A percentile compares a stretch with the other conserved stretches of the same genome.
These are phyloP conservation scores for Crithidia fasciculata DNA, from an alignment of 208 protist genomes.

Conservation along the genomic window DNA sequence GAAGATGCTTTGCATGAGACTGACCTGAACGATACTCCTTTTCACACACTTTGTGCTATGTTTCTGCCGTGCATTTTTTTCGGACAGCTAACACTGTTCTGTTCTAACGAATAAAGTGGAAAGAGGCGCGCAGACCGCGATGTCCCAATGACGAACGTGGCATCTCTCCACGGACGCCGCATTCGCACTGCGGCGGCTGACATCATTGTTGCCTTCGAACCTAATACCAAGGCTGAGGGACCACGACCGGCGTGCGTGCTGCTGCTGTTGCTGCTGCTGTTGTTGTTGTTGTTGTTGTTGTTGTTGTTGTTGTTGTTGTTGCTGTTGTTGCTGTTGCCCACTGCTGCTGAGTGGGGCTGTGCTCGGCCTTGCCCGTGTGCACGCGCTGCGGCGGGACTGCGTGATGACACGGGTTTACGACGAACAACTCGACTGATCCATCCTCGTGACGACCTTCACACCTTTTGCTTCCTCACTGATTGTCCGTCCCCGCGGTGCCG, in stretches of 20 bases:
- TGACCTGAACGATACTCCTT: too few relatives aligned
- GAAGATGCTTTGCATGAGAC: background rate
- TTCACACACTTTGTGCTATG: too few relatives aligned
- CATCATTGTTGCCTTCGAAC: slow-evolving; percentile 28
- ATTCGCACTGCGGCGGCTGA: slow-evolving; percentile 19
- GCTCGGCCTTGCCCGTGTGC: background rate
- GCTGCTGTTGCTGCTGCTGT: background rate
- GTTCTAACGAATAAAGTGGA: too few relatives aligned
- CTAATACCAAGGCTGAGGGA: slow-evolving; percentile 35
- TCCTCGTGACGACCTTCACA: slow-evolving; percentile 22
- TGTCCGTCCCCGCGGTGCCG: slow-evolving; percentile 9
- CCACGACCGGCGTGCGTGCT: background rate
- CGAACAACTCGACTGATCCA: slow-evolving; percentile 34
- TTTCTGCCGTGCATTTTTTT: too few relatives aligned
- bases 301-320: background rate
- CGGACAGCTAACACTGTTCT: too few relatives aligned
- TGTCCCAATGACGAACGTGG: slow-evolving; percentile 35
- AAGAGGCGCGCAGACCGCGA: background rate
- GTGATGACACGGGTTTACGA: slow-evolving; percentile 37
- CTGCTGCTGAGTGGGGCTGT: background rate
- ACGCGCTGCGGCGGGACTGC: slow-evolving; percentile 18
- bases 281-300: too few relatives aligned
- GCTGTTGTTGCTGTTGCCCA: background rate
- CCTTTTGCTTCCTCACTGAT: slow-evolving; percentile 44
- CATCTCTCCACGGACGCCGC: slow-evolving; percentile 33